Evolutionary conservation across 768 basidiomycete species (phyloP).

Genomic region (Auricularia sp.): DNA sequence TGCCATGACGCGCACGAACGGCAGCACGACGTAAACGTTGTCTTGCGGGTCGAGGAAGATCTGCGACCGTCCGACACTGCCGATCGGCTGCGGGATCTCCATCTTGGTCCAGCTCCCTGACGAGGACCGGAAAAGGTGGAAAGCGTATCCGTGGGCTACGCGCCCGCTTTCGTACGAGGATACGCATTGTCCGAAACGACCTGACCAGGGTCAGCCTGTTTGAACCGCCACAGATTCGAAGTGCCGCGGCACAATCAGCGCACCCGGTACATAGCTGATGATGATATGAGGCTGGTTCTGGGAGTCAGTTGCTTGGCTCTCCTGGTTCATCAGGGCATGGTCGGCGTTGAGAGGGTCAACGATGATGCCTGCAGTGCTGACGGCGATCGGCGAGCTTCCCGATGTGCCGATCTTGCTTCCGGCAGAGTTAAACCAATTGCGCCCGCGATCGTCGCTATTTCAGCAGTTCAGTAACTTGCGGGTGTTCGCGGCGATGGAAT

Average conservation of each 20-base stretch:
- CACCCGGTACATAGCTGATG: slow-evolving; percentile 9
- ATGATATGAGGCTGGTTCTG: slow-evolving; percentile 5
- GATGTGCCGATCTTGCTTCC: slow-evolving; percentile 4
- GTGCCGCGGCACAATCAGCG: neutral
- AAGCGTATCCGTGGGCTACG: neutral
- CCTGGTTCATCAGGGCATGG: slow-evolving; percentile 9
- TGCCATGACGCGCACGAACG: slow-evolving; percentile 3
- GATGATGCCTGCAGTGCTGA: slow-evolving; percentile 7
- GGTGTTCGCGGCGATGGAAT: neutral
- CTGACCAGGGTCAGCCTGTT: neutral
- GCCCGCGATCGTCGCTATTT: slow-evolving; percentile 3
- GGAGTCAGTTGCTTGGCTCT: slow-evolving; percentile 5
- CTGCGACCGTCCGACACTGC: slow-evolving; percentile 7
- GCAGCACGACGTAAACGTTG: slow-evolving; percentile 8
- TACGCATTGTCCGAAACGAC: slow-evolving; percentile 9
- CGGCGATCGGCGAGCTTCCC: slow-evolving; percentile 2
- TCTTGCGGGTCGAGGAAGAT: slow-evolving; percentile 8
- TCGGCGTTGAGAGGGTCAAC: slow-evolving; percentile 7
- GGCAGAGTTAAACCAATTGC: slow-evolving; percentile 5
- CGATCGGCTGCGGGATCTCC: slow-evolving; percentile 4
- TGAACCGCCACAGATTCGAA: neutral
- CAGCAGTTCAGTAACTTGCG: neutral
- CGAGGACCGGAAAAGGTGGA: slow-evolving; percentile 5
- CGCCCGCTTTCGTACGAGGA: slow-evolving; percentile 1
- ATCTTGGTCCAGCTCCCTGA: slow-evolving; percentile 3